Percentiles rank a stretch among this genome's conserved stretches.
Conservation (phyloP, 2,329 filamentous ascomycete genomes). For the Chlorencoelia australis region DNA sequence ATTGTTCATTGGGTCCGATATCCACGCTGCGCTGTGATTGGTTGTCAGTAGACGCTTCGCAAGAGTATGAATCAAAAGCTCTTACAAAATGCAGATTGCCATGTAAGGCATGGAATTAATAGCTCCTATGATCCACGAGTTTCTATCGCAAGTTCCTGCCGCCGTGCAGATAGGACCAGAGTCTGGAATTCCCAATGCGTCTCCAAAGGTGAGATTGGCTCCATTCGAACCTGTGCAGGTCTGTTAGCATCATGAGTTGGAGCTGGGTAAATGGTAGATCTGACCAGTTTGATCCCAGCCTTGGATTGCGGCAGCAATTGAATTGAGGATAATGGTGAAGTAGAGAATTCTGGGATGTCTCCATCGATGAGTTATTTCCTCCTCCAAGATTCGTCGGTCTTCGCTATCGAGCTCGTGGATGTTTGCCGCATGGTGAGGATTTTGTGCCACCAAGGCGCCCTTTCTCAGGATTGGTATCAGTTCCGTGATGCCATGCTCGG, state of each 20-base stretch:
- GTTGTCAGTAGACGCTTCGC: neutral
- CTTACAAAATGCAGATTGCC: too few species aligned
- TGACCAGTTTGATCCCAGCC: constrained; percentile 17
- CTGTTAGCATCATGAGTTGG: neutral
- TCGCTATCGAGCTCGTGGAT: constrained; percentile 45
- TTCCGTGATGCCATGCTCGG: constrained; percentile 46
- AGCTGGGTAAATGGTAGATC: neutral
- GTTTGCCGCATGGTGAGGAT: constrained; percentile 55
- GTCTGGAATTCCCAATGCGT: constrained; percentile 32
- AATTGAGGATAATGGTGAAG: constrained; percentile 57
- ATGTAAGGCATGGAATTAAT: constrained; percentile 41
- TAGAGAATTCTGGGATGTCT: constrained; percentile 51
- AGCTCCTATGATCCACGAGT: constrained; percentile 47
- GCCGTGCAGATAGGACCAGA: constrained; percentile 3
- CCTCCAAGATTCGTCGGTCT: constrained; percentile 51
- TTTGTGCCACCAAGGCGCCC: constrained; percentile 66
- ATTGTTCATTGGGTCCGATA: constrained; percentile 52
- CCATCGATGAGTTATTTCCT: constrained; percentile 61
- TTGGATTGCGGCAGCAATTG: constrained; percentile 60
- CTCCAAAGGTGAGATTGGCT: constrained; percentile 37
- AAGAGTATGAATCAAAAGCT: too few species aligned
- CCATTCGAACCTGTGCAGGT: constrained; percentile 35
- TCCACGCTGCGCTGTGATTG: constrained; percentile 37
- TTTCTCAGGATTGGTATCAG: constrained; percentile 50
- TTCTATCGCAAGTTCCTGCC: constrained; percentile 28